Conservation (phyloP, 176 grass and related monocot genomes). For the barley (Hordeum vulgare) region MorexV3_pseudomolecules_assembly NC_058520.1:388117994-388118493, state of each 20-base stretch:
- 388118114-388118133: neutral
- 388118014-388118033: constrained; percentile 63
- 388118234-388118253: constrained; percentile 91
- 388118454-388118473: no score
- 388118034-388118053: constrained; percentile 70
- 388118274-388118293: no score
- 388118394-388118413: no score
- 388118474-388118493: no score
- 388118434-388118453: no score
- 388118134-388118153: neutral
- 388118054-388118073: neutral
- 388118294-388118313: no score
- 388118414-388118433: no score
- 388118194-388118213: constrained; percentile 68
- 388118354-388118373: no score
- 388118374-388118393: no score
- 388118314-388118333: no score
- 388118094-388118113: neutral
- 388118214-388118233: constrained; percentile 91
- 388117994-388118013: constrained; percentile 71
- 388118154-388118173: neutral
- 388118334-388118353: neutral
- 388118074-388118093: neutral
- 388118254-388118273: neutral
- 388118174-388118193: constrained; percentile 67